These are phyloP conservation scores for Penicillium sp. DNA, from an alignment of 2,329 filamentous ascomycete genomes.

Conservation along the genomic window DNA sequence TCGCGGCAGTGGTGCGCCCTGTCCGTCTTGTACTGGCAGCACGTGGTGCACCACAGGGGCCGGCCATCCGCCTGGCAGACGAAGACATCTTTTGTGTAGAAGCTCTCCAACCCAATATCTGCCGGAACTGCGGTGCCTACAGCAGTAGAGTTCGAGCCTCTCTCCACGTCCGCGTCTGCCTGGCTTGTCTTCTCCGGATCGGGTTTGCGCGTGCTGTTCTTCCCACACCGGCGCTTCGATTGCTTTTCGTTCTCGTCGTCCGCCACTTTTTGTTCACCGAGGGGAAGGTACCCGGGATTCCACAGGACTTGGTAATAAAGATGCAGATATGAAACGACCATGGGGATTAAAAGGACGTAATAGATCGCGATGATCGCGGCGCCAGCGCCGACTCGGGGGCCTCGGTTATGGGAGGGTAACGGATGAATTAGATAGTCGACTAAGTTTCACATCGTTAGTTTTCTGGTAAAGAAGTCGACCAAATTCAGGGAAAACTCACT, in stretches of 20 bases:
- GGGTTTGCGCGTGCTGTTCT: constrained; percentile 25
- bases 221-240: constrained; percentile 21
- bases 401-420: constrained; percentile 37
- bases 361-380: constrained; percentile 71
- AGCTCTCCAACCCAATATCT: constrained; percentile 70
- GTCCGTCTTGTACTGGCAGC: constrained; percentile 84
- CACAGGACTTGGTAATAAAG: constrained; percentile 66
- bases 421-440: constrained; percentile 70
- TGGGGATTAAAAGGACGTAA: constrained; percentile 67
- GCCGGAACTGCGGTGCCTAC: constrained; percentile 38
- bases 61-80: constrained; percentile 78
- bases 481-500: constrained; percentile 52
- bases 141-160: constrained; percentile 24
- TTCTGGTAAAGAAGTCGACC: not conserved
- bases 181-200: constrained; percentile 26
- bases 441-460: constrained; percentile 34
- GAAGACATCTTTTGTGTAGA: constrained; percentile 81
- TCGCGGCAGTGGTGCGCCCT: constrained; percentile 84
- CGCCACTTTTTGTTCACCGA: constrained; percentile 50
- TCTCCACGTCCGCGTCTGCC: constrained; percentile 30
- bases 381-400: constrained; percentile 57
- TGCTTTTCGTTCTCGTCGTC: constrained; percentile 24
- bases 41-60: constrained; percentile 84
- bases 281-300: constrained; percentile 72
- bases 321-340: constrained; percentile 68